Evolutionary conservation across 192 early-diverging fungal genomes (phyloP).

Genomic region (Chytriomyces sp.): DNA sequence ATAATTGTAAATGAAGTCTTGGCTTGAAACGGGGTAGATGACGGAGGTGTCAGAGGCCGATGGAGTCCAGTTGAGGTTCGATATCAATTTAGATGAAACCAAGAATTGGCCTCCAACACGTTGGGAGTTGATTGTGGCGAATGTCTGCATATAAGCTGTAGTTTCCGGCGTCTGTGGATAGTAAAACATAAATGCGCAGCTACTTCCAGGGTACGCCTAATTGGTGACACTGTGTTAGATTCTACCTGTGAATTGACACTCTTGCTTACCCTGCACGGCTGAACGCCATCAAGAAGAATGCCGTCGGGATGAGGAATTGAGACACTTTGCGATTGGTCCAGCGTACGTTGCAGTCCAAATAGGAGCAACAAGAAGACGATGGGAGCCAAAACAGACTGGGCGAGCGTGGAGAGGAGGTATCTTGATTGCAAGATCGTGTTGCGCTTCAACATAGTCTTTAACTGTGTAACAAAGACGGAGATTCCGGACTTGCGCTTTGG

Average conservation of each 20-base stretch:
- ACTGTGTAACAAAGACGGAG: constrained; percentile 46
- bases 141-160: constrained; percentile 39
- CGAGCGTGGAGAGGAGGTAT: constrained; percentile 54
- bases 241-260: neutral
- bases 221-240: too few relatives aligned
- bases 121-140: constrained; percentile 42
- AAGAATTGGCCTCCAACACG: constrained; percentile 33
- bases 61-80: neutral
- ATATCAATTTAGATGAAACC: neutral
- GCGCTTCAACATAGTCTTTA: constrained; percentile 62
- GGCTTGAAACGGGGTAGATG: constrained; percentile 44
- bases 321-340: constrained; percentile 25
- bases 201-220: neutral
- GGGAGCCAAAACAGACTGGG: constrained; percentile 57
- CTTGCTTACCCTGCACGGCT: constrained; percentile 13
- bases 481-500: too few relatives aligned
- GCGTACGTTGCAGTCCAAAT: constrained; percentile 47
- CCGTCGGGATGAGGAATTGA: constrained; percentile 12
- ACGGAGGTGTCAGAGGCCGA: neutral
- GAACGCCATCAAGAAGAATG: constrained; percentile 21
- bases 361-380: constrained; percentile 62
- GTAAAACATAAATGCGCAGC: constrained; percentile 10
- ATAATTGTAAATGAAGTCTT: constrained; percentile 68
- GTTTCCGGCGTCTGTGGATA: constrained; percentile 31
- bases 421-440: constrained; percentile 33